A percentile compares a stretch with the other conserved stretches of the same genome.
Conservation (phyloP, 441 rosid genomes). For the Omphalea diandra region DNA sequence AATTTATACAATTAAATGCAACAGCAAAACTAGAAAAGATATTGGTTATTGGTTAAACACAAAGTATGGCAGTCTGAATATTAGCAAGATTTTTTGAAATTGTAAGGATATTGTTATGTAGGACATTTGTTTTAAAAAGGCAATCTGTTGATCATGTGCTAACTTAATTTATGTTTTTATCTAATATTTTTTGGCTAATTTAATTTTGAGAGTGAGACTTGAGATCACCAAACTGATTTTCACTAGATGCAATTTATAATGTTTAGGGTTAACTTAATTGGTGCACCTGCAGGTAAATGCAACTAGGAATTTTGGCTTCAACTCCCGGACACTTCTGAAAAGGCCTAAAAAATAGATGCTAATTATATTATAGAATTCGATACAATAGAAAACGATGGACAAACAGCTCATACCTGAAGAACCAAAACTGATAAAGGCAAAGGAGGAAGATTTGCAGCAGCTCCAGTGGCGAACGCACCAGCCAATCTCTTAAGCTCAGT, state of each 20-base stretch:
- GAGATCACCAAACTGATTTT: not conserved
- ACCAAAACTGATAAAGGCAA: conserved; percentile 82
- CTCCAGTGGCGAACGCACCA: conserved; percentile 64
- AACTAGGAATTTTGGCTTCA: not conserved
- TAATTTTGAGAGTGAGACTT: conserved; percentile 5
- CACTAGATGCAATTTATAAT: not conserved
- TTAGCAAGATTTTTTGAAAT: not conserved
- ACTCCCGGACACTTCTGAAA: not conserved
- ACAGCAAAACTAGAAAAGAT: not conserved
- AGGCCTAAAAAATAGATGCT: not conserved
- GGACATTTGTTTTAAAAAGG: not conserved
- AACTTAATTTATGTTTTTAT: not conserved
- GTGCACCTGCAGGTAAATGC: not conserved
- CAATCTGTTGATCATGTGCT: not conserved
- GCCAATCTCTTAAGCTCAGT: conserved; percentile 69
- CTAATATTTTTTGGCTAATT: not conserved
- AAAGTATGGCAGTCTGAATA: not conserved
- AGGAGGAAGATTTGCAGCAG: conserved; percentile 58
- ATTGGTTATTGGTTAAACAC: not conserved
- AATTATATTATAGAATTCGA: not conserved
- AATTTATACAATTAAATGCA: not conserved
- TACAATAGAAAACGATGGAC: not conserved
- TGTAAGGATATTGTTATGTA: not conserved
- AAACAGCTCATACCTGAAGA: conserved; percentile 63
- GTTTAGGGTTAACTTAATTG: not conserved